Evolutionary conservation across 495 filamentous ascomycete genomes (phyloP), one percentile per base, ranked within the genome.

Genomic region (Rhypophila decipiens): DNA sequence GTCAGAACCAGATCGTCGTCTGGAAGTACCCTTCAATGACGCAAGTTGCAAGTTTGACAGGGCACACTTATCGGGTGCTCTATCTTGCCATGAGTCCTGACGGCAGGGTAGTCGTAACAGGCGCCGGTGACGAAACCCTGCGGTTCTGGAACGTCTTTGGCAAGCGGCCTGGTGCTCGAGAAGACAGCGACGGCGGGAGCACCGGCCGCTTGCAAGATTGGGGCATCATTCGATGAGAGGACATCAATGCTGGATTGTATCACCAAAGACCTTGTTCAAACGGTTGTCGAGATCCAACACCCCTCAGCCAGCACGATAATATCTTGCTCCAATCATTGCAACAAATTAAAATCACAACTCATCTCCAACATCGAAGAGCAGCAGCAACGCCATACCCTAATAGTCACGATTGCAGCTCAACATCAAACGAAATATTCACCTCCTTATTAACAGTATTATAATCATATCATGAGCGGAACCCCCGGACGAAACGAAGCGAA

Each of bases 11-110:
- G 63, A 96, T 98, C 53, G 89, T 97, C 15, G 84, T 98, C 47
- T 98, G 93, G 93, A 97, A 97, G 61, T 97, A 97, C 61, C 93
- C 93, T 1, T 86, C 82, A 58, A 97, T 98, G 94, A 87, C 86
- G 33, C 93, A 96, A 57, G 88, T 98, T 5, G 93, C 86, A 12
- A 94, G 86, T 48, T 70, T 98, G 29, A 97, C 94, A 0, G 93
- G 93, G 0, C 93, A 98, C 64, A 98, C 93, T 0, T 98, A 90
- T 67, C 81, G 93, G 42, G 93, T 98, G 4, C 75, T 98, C 4
- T 98, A 97, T 64, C 76, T 98, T 19, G 89, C 90, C 5, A 97
- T 97, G 90, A 95, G 88, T 50, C 94, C 93, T 0, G 93, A 97
- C 57, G 93, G 93, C 11, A 80, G 88, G 55, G 86, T 86, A 5